Evolutionary conservation across 163 green algal genomes (phyloP).

Genomic region (Scenedesmus sp.): DNA sequence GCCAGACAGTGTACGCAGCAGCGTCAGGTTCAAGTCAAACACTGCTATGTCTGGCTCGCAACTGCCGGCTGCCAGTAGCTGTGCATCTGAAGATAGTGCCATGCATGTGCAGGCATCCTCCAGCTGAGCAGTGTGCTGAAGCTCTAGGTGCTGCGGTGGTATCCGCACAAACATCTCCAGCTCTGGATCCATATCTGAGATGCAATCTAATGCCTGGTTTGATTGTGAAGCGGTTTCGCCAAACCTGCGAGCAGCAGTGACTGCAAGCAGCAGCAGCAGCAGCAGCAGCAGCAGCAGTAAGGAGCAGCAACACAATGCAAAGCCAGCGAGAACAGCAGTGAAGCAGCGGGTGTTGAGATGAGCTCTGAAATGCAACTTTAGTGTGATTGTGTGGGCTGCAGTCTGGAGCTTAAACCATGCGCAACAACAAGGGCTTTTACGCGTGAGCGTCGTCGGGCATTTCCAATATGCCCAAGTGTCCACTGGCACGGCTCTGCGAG

Average conservation of each 20-base stretch:
- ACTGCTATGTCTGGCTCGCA: conserved; percentile 11
- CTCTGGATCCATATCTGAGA: conserved; percentile 11
- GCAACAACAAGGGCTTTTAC: background rate
- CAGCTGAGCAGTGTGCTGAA: conserved; percentile 19
- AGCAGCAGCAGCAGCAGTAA: background rate
- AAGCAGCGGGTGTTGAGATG: too few relatives aligned
- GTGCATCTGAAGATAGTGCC: conserved; percentile 8
- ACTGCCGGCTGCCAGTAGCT: conserved; percentile 16
- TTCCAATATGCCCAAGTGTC: background rate
- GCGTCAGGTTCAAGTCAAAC: background rate
- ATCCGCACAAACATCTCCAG: conserved; percentile 10
- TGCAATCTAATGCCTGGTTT: background rate
- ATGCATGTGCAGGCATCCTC: conserved; percentile 22
- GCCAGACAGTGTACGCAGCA: background rate
- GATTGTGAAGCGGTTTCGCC: background rate
- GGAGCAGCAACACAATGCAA: background rate
- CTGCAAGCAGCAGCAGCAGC: conserved; percentile 20
- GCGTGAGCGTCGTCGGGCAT: background rate
- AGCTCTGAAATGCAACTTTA: background rate
- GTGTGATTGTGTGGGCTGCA: background rate
- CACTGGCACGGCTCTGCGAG: too few relatives aligned
- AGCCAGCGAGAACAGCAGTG: background rate
- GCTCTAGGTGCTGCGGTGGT: conserved; percentile 5
- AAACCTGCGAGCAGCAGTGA: background rate
- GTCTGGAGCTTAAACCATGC: background rate